A percentile compares a stretch with the other conserved stretches of the same genome.
phyloP scores from a whole-genome alignment of 148 eudicot species.

The Camellia japonica region DNA sequence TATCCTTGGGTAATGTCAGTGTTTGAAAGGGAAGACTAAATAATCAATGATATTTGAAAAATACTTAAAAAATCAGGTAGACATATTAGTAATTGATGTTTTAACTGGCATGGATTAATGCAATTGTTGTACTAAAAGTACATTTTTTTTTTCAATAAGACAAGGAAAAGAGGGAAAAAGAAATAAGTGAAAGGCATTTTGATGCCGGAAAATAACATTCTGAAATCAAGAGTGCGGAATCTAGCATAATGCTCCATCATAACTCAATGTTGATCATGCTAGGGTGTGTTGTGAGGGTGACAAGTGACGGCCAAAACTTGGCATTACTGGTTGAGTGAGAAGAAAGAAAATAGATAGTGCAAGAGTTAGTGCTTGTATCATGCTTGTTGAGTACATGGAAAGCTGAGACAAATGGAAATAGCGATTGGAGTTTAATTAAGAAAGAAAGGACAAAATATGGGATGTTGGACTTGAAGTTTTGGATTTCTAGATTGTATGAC shows the following conservation, averaged over 20 bases:
- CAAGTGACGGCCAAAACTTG: slow-evolving; percentile 1
- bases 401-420: neutral
- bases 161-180: neutral
- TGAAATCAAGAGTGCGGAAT: neutral
- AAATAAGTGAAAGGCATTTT: neutral
- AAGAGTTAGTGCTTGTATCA: neutral
- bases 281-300: neutral
- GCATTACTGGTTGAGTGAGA: neutral
- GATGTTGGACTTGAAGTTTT: neutral
- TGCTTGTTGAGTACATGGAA: neutral
- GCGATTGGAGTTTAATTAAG: neutral
- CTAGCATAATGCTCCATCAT: neutral
- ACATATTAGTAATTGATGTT: neutral
- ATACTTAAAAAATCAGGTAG: neutral
- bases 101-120: neutral
- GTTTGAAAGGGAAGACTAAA: neutral
- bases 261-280: neutral
- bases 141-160: neutral
- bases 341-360: neutral
- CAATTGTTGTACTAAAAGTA: neutral
- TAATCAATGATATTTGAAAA: neutral
- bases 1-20: slow-evolving; percentile 6
- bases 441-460: neutral
- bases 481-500: neutral
- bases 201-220: neutral